A percentile compares a stretch with the other conserved stretches of the same genome.
Conservation (phyloP, 2,329 filamentous ascomycete species). For the Alternaria longipes region DNA sequence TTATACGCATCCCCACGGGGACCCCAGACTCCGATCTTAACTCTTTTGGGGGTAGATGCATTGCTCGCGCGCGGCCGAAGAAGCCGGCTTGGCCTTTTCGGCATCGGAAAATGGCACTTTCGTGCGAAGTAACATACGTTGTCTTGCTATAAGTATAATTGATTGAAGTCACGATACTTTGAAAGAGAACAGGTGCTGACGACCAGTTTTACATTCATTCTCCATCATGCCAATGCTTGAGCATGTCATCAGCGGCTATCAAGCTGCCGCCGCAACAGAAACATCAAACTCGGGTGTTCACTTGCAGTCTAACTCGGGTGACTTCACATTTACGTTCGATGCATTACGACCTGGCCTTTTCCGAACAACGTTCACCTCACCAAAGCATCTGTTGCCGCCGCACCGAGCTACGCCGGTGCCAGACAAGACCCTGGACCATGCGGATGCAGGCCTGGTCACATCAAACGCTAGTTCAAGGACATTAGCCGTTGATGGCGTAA, state of each 20-base stretch:
- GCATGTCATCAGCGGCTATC: constrained; percentile 51
- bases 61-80: constrained; percentile 14
- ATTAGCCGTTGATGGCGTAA: constrained; percentile 60
- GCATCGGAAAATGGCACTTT: background rate
- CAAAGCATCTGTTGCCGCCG: constrained; percentile 69
- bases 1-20: constrained; percentile 39
- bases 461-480: constrained; percentile 50
- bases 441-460: constrained; percentile 44
- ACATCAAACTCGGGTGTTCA: constrained; percentile 43
- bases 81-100: constrained; percentile 18
- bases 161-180: background rate
- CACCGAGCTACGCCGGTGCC: constrained; percentile 68
- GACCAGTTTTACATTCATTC: background rate
- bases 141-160: constrained; percentile 14
- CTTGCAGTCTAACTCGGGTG: constrained; percentile 56
- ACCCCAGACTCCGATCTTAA: constrained; percentile 28
- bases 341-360: constrained; percentile 70
- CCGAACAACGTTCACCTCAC: constrained; percentile 71
- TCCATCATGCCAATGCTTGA: constrained; percentile 61
- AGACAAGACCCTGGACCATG: constrained; percentile 45
- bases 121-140: constrained; percentile 2
- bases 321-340: constrained; percentile 69
- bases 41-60: constrained; percentile 5
- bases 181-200: background rate
- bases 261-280: constrained; percentile 34